Conservation (phyloP, 164 flowering plant species). For the Tetrastigma voinierianum region DNA sequence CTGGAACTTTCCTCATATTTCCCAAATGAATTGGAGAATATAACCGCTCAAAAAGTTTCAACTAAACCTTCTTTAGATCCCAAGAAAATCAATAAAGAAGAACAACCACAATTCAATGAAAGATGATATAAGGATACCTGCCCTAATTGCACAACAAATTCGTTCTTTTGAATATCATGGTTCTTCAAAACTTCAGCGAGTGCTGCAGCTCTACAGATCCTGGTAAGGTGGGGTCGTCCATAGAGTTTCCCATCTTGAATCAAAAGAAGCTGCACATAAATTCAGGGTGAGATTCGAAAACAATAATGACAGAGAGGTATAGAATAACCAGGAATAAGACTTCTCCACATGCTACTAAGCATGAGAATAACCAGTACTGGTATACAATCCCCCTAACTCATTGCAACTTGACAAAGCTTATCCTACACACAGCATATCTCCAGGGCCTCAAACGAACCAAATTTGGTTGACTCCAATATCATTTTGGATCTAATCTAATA, state of each 20-base stretch:
- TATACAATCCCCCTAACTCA: too few species aligned
- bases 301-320: constrained; percentile 4
- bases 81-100: not conserved
- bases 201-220: constrained; percentile 70
- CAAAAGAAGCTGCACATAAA: constrained; percentile 64
- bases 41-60: too few species aligned
- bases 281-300: constrained; percentile 13
- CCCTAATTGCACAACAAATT: constrained; percentile 66
- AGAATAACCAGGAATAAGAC: not conserved
- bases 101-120: not conserved
- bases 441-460: too few species aligned
- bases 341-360: too few species aligned
- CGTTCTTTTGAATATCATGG: constrained; percentile 62
- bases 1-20: too few species aligned
- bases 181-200: constrained; percentile 58
- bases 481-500: too few species aligned
- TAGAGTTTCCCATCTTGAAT: constrained; percentile 95
- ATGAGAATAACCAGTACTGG: too few species aligned
- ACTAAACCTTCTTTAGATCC: too few species aligned
- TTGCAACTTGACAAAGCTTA: too few species aligned
- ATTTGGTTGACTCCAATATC: too few species aligned
- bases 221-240: constrained; percentile 74
- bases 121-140: constrained; percentile 50
- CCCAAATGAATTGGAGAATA: too few species aligned
- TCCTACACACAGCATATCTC: too few species aligned